Percentiles rank a stretch among this genome's conserved stretches.
These are phyloP conservation scores for Penicillium sp. DNA, from an alignment of 2,329 filamentous ascomycete genomes.

Conservation along the genomic window DNA sequence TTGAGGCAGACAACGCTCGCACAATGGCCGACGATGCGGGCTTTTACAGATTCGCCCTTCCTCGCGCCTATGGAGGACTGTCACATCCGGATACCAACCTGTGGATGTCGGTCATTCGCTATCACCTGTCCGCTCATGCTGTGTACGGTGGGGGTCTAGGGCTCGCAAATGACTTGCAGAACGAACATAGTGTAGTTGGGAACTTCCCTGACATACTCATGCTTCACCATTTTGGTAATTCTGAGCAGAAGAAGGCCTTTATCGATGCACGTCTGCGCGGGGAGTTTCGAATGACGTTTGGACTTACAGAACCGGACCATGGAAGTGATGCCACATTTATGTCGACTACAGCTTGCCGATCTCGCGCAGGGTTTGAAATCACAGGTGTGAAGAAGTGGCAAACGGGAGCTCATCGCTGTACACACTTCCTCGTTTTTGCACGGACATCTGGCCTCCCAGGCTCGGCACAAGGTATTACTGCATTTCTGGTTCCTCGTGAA, in stretches of 20 bases:
- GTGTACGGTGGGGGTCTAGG: constrained; percentile 51
- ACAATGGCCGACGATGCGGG: constrained; percentile 60
- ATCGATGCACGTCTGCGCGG: constrained; percentile 57
- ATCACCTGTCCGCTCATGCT: constrained; percentile 58
- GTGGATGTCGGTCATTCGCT: constrained; percentile 65
- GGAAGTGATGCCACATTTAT: constrained; percentile 66
- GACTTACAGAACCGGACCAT: constrained; percentile 63
- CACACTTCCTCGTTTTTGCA: constrained; percentile 64
- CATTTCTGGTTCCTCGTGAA: constrained; percentile 59
- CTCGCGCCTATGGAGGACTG: constrained; percentile 56
- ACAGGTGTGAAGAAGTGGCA: constrained; percentile 67
- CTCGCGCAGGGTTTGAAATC: constrained; percentile 49
- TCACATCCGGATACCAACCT: constrained; percentile 52
- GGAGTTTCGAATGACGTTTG: constrained; percentile 61
- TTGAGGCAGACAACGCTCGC: constrained; percentile 42
- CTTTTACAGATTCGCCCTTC: constrained; percentile 62
- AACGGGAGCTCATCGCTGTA: constrained; percentile 63
- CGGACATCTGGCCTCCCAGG: constrained; percentile 58
- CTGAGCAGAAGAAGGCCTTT: constrained; percentile 56
- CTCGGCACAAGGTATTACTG: constrained; percentile 59
- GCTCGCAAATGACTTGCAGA: constrained; percentile 66
- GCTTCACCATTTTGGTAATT: constrained; percentile 62
- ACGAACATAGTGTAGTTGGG: constrained; percentile 63
- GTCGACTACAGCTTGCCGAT: constrained; percentile 54
- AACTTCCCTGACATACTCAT: constrained; percentile 66